Evolutionary conservation across 805 yeast genomes (phyloP).

Genomic region (Ogataea angusta): DNA sequence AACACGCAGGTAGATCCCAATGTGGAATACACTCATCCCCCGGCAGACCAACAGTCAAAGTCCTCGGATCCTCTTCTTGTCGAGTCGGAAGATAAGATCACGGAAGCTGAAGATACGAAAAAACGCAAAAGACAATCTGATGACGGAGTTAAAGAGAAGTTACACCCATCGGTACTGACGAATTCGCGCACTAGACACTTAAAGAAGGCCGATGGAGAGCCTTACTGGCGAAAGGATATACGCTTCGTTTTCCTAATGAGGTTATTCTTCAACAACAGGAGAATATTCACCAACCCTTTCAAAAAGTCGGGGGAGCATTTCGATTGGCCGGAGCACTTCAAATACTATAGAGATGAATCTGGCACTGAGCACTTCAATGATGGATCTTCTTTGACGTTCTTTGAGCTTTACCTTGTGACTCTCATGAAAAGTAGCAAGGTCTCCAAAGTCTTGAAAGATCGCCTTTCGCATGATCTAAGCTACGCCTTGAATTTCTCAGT

Average conservation of each 20-base stretch:
- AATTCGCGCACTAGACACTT: conserved; percentile 50
- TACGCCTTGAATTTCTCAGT: conserved; percentile 36
- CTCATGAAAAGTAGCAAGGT: conserved; percentile 80
- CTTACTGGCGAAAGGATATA: conserved; percentile 83
- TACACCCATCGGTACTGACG: conserved; percentile 28
- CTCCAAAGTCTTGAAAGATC: conserved; percentile 77
- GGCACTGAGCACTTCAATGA: conserved; percentile 24
- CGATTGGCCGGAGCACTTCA: conserved; percentile 36
- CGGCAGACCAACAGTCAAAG: background rate
- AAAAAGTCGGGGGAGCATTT: conserved; percentile 34
- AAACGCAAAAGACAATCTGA: conserved; percentile 16
- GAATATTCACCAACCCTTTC: conserved; percentile 67
- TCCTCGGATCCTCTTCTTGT: conserved; percentile 1
- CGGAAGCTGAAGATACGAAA: conserved; percentile 11
- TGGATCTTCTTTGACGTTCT: conserved; percentile 62
- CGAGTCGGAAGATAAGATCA: conserved; percentile 1
- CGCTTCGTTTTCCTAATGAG: conserved; percentile 73
- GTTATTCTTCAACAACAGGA: conserved; percentile 59
- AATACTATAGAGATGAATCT: conserved; percentile 19
- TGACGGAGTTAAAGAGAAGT: conserved; percentile 19
- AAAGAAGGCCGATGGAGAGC: conserved; percentile 89
- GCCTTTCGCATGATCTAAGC: conserved; percentile 58
- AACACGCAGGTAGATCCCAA: background rate
- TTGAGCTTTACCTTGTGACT: conserved; percentile 78
- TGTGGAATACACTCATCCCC: background rate